Evolutionary conservation across 129 eudicot genomes (phyloP), one percentile per base, ranked within the genome.

Genomic region (Tagetes erecta): DNA sequence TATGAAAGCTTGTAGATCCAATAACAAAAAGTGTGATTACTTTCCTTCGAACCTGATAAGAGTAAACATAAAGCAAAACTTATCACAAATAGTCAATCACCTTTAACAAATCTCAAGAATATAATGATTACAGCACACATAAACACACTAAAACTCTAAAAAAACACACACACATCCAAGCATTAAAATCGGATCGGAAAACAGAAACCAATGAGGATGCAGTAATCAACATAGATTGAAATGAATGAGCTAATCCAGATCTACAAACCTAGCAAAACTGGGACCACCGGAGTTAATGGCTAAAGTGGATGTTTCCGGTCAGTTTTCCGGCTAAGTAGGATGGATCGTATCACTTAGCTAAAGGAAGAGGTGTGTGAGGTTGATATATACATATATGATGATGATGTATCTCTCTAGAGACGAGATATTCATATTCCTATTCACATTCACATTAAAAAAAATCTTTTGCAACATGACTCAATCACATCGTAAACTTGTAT

Each of bases 111-210:
- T 45, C 62, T 56, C 83, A 55, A 79, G 78, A 79, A 79, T 65
- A 36, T 36, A 79, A 79, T 79, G 74, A 72, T 79, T 73, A 56
- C 38, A 74, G 55, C 83, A 72, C 83, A 55, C 74, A 72, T 72
- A 79, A 64, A 72, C 80, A 79, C 67, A 77, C 9, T 53, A 51
- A 51, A 51, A 13, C 69, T 41, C 62, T 20, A 37, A 35, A 47
- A 41, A 40, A 30, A 71, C 39, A 14, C 27, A 44, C n/a, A 45
- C 35, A 47, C 27, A 47, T 9, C 67, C 35, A 8, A 49, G 79
- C 91, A 86, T 71, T 68, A 73, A 79, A 75, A 78, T 65, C 84
- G 91, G 91, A 86, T 86, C 91, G 51, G 64, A 53, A 75, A 67
- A 75, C 84, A 52, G 65, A 75, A 72, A 33, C 75, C 86, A 52